phyloP scores from a whole-genome alignment of 495 filamentous ascomycete species.

The Talaromyces stipitatus region DNA sequence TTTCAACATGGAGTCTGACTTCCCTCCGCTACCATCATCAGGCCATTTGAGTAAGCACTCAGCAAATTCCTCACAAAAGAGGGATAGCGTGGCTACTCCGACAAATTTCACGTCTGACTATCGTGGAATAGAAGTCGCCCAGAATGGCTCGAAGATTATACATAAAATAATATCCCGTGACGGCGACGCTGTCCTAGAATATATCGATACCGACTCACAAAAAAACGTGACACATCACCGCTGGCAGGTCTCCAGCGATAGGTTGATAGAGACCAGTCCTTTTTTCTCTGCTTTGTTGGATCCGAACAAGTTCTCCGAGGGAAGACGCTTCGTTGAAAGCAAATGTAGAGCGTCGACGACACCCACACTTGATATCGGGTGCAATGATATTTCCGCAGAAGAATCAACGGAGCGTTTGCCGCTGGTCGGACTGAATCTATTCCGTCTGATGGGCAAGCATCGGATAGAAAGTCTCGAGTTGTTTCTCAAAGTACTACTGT shows the following conservation, averaged over 20 bases:
- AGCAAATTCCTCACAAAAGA: background rate
- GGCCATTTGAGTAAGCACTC: background rate
- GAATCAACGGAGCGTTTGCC: background rate
- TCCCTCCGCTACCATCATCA: background rate
- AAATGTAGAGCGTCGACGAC: constrained; percentile 1
- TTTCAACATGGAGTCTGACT: background rate
- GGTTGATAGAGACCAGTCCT: constrained; percentile 25
- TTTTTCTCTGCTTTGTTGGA: constrained; percentile 42
- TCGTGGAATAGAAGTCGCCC: background rate
- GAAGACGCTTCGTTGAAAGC: constrained; percentile 25
- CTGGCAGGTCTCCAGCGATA: constrained; percentile 30
- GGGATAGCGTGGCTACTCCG: background rate
- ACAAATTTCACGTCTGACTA: background rate
- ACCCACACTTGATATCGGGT: background rate
- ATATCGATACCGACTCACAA: constrained; percentile 13
- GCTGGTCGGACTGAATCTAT: constrained; percentile 4
- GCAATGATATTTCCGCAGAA: background rate
- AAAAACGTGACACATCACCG: constrained; percentile 8
- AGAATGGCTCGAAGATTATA: constrained; percentile 3
- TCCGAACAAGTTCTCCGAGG: constrained; percentile 40
- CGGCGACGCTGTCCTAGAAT: constrained; percentile 33
- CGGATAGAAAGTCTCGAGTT: constrained; percentile 30
- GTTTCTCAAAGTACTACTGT: constrained; percentile 29
- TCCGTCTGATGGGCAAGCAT: constrained; percentile 14
- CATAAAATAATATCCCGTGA: constrained; percentile 16